Conservation (phyloP, 192 early-diverging fungal genomes). For the Oehlia diaphana region DNA sequence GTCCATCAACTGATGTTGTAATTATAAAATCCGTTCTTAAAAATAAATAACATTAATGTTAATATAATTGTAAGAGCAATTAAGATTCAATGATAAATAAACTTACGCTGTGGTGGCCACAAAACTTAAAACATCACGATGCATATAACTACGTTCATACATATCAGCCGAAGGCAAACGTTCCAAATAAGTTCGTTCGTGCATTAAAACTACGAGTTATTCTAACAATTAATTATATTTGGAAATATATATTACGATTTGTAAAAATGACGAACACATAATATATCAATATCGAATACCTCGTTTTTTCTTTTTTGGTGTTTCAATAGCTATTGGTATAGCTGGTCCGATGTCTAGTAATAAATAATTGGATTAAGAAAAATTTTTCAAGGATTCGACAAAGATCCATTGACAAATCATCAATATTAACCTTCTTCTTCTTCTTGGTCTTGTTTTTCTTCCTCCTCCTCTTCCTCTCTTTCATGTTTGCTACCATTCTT, state of each 20-base stretch:
- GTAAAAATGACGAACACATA: background rate
- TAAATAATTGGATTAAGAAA: background rate
- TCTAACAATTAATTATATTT: background rate
- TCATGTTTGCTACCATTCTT: background rate
- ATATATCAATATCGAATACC: conserved; percentile 10
- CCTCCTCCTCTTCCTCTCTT: background rate
- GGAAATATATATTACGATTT: background rate
- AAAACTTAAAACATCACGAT: conserved; percentile 84
- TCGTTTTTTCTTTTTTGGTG: conserved; percentile 40
- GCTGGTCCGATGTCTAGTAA: conserved; percentile 42
- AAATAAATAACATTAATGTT: background rate
- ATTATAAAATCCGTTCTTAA: conserved; percentile 87
- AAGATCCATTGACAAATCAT: too few relatives aligned
- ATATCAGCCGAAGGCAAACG: conserved; percentile 85
- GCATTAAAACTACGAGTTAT: conserved; percentile 42
- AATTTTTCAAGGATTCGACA: too few relatives aligned
- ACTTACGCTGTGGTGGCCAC: conserved; percentile 69
- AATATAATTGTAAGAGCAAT: background rate
- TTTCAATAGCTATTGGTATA: conserved; percentile 28
- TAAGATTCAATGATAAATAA: background rate
- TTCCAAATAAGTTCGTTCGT: conserved; percentile 78
- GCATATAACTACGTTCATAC: conserved; percentile 97
- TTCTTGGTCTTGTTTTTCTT: background rate
- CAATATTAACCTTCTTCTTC: background rate
- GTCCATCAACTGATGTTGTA: conserved; percentile 93